Evolutionary conservation across 2,329 filamentous ascomycete species (phyloP).

Genomic region (Neofusicoccum kwambonambiense): DNA sequence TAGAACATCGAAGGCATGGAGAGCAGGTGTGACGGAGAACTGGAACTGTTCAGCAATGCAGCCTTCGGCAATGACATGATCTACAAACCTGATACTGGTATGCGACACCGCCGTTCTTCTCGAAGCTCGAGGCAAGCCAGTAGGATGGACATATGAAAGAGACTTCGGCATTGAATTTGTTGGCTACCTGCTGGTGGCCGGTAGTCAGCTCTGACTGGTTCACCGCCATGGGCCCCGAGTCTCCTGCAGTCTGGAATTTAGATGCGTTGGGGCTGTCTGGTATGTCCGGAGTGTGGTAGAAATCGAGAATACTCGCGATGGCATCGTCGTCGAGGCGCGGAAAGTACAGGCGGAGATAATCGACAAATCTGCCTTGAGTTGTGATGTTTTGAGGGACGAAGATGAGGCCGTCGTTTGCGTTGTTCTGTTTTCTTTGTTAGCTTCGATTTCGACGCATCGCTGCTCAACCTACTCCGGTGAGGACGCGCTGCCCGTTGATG

Average conservation of each 20-base stretch:
- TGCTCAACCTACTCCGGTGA: conserved; percentile 29
- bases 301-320: conserved; percentile 38
- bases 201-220: conserved; percentile 51
- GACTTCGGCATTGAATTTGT: conserved; percentile 56
- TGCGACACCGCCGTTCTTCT: conserved; percentile 32
- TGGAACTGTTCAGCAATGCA: conserved; percentile 22
- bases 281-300: conserved; percentile 36
- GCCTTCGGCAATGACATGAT: neutral
- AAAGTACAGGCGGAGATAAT: conserved; percentile 48
- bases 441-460: too few species aligned
- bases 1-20: conserved; percentile 23
- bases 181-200: conserved; percentile 56
- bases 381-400: conserved; percentile 49
- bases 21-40: conserved; percentile 25
- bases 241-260: conserved; percentile 32
- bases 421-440: conserved; percentile 34
- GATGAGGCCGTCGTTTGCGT: conserved; percentile 49
- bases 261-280: conserved; percentile 24
- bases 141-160: conserved; percentile 58
- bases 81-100: conserved; percentile 25
- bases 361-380: conserved; percentile 40
- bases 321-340: conserved; percentile 30
- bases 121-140: conserved; percentile 45
- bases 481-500: conserved; percentile 40
- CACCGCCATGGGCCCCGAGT: conserved; percentile 47